Evolutionary conservation across 1,139 yeast genomes (phyloP).

Genomic region (Yamadazyma kanchanaburiensis): DNA sequence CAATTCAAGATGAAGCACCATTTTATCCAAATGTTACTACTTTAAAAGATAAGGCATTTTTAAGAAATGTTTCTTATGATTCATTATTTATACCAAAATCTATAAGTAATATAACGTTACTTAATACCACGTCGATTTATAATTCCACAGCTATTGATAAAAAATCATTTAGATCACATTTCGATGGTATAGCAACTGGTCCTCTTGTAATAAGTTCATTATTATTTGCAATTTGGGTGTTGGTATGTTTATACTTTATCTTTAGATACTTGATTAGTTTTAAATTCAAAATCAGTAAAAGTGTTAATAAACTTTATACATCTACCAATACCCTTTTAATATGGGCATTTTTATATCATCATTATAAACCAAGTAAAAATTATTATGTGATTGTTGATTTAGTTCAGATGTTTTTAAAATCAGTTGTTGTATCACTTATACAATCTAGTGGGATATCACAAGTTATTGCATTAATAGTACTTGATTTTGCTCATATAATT

Average conservation of each 20-base stretch:
- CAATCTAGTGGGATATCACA: slow-evolving; percentile 45
- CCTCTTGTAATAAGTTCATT: slow-evolving; percentile 27
- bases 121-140: not conserved
- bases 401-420: slow-evolving; percentile 25
- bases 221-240: slow-evolving; percentile 32
- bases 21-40: slow-evolving; percentile 14
- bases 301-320: slow-evolving; percentile 39
- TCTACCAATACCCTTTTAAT: slow-evolving; percentile 43
- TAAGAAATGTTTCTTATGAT: slow-evolving; percentile 24
- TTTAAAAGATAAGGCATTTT: slow-evolving; percentile 23
- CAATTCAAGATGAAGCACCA: slow-evolving; percentile 15
- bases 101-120: slow-evolving; percentile 1
- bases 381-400: slow-evolving; percentile 36
- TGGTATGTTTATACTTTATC: slow-evolving; percentile 26
- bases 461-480: slow-evolving; percentile 33
- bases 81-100: slow-evolving; percentile 18
- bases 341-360: slow-evolving; percentile 47
- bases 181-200: slow-evolving; percentile 7
- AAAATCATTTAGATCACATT: not conserved
- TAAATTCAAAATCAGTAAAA: slow-evolving; percentile 15
- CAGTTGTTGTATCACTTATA: slow-evolving; percentile 40
- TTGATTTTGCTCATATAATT: slow-evolving; percentile 32
- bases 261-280: slow-evolving; percentile 26
- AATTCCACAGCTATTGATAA: slow-evolving; percentile 2
- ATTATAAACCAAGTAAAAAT: slow-evolving; percentile 41